phyloP scores from a whole-genome alignment of 2,329 filamentous ascomycete genomes.

The Aspergillus tanneri region DNA sequence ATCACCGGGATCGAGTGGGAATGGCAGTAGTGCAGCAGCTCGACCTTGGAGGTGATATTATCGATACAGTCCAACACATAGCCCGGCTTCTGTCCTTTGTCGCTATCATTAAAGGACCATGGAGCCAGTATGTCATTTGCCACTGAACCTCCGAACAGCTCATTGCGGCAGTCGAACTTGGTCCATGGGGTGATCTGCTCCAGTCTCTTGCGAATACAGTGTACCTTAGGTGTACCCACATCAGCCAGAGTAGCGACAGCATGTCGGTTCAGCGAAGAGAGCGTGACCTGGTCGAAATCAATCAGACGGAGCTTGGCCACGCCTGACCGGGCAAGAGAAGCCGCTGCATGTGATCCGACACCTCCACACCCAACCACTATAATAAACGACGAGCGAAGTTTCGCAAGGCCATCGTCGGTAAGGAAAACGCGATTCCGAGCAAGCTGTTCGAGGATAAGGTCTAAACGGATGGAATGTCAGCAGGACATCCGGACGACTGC shows the following conservation, averaged over 20 bases:
- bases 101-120: slow-evolving; percentile 56
- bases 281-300: slow-evolving; percentile 95
- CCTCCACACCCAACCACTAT: slow-evolving; percentile 91
- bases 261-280: slow-evolving; percentile 93
- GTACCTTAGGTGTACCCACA: slow-evolving; percentile 88
- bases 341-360: slow-evolving; percentile 87
- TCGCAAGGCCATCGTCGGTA: slow-evolving; percentile 73
- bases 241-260: slow-evolving; percentile 91
- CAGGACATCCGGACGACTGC: not conserved
- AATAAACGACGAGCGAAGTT: slow-evolving; percentile 78
- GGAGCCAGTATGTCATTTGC: slow-evolving; percentile 67
- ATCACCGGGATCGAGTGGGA: slow-evolving; percentile 76
- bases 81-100: slow-evolving; percentile 60
- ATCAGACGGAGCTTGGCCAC: slow-evolving; percentile 84
- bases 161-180: slow-evolving; percentile 78
- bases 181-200: slow-evolving; percentile 91
- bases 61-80: slow-evolving; percentile 98
- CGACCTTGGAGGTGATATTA: slow-evolving; percentile 96
- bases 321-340: slow-evolving; percentile 83
- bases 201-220: slow-evolving; percentile 74
- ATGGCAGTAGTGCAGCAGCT: slow-evolving; percentile 82
- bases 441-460: slow-evolving; percentile 89
- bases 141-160: slow-evolving; percentile 71
- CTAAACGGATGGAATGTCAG: slow-evolving; percentile 42
- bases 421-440: slow-evolving; percentile 92